phyloP scores from a whole-genome alignment of 2,329 filamentous ascomycete species.

The Xylariaceae sp. region DNA sequence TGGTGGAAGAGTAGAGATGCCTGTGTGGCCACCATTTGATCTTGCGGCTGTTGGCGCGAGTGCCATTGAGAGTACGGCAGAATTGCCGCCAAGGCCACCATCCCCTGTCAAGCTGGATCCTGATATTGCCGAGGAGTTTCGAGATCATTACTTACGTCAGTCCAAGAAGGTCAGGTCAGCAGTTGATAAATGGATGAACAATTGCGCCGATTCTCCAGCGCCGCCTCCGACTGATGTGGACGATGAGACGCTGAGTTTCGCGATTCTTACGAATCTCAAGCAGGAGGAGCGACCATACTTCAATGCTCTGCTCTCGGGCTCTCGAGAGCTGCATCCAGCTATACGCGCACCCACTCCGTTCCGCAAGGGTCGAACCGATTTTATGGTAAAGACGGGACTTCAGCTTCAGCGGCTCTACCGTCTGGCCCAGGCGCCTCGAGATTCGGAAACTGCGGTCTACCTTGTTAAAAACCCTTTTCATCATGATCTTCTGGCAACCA shows the following conservation, averaged over 20 bases:
- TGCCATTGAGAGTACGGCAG: slow-evolving; percentile 59
- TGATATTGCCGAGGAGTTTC: slow-evolving; percentile 89
- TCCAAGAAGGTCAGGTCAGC: slow-evolving; percentile 89
- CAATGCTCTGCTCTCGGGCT: slow-evolving; percentile 68
- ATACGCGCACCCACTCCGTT: slow-evolving; percentile 65
- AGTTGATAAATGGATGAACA: slow-evolving; percentile 85
- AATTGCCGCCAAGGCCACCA: slow-evolving; percentile 51
- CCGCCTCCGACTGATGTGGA: slow-evolving; percentile 85
- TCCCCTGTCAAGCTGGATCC: slow-evolving; percentile 77
- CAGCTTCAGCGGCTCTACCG: slow-evolving; percentile 85
- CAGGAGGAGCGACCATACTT: slow-evolving; percentile 74
- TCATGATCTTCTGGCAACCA: slow-evolving; percentile 81
- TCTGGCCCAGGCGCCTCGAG: slow-evolving; percentile 66
- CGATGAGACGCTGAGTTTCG: slow-evolving; percentile 89
- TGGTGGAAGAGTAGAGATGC: slow-evolving; percentile 80
- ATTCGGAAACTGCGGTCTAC: slow-evolving; percentile 82
- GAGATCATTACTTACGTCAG: slow-evolving; percentile 87
- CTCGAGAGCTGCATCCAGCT: slow-evolving; percentile 51
- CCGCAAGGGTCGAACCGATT: slow-evolving; percentile 63
- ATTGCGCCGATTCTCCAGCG: slow-evolving; percentile 68
- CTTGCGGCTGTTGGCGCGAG: slow-evolving; percentile 59
- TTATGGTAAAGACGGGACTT: slow-evolving; percentile 68
- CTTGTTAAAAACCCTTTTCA: slow-evolving; percentile 77
- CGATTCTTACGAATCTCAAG: slow-evolving; percentile 83
- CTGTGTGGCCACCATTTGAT: slow-evolving; percentile 84